These are phyloP conservation scores for Neurospora africana DNA, from an alignment of 495 filamentous ascomycete genomes.

Conservation along the genomic window DNA sequence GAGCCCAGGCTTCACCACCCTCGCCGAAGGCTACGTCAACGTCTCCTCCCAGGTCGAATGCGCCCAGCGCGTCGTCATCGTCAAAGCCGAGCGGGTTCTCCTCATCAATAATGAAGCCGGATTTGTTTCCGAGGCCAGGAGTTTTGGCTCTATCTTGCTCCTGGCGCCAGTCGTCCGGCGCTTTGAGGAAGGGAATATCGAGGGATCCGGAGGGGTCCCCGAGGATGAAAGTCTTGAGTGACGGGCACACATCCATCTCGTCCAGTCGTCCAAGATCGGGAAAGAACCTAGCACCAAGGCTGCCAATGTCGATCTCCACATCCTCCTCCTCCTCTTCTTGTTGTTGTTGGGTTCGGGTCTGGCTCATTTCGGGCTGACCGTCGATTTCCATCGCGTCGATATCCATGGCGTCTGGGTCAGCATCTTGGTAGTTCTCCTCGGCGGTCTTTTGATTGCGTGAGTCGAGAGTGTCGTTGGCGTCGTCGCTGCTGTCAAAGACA, in stretches of 20 bases:
- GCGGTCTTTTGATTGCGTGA: slow-evolving; percentile 30
- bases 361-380: slow-evolving; percentile 22
- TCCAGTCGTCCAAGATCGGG: slow-evolving; percentile 68
- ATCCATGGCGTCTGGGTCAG: slow-evolving; percentile 23
- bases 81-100: slow-evolving; percentile 72
- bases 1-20: slow-evolving; percentile 41
- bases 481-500: slow-evolving; percentile 96
- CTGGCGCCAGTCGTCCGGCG: slow-evolving; percentile 71
- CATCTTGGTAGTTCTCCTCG: slow-evolving; percentile 40
- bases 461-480: slow-evolving; percentile 52
- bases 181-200: slow-evolving; percentile 86
- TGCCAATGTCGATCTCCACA: slow-evolving; percentile 64
- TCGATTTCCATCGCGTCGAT: slow-evolving; percentile 9
- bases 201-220: slow-evolving; percentile 74
- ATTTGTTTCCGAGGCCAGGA: slow-evolving; percentile 52
- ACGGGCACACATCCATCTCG: slow-evolving; percentile 87
- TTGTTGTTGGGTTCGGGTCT: slow-evolving; percentile 10
- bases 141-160: slow-evolving; percentile 48
- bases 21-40: background rate
- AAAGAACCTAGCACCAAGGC: slow-evolving; percentile 73
- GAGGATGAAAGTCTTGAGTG: slow-evolving; percentile 83
- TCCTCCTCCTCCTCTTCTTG: slow-evolving; percentile 33
- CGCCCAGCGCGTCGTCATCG: slow-evolving; percentile 67
- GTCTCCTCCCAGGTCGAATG: slow-evolving; percentile 50
- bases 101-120: slow-evolving; percentile 73